phyloP scores from a whole-genome alignment of 192 early-diverging fungal genomes.

The Piromyces sp. region DNA sequence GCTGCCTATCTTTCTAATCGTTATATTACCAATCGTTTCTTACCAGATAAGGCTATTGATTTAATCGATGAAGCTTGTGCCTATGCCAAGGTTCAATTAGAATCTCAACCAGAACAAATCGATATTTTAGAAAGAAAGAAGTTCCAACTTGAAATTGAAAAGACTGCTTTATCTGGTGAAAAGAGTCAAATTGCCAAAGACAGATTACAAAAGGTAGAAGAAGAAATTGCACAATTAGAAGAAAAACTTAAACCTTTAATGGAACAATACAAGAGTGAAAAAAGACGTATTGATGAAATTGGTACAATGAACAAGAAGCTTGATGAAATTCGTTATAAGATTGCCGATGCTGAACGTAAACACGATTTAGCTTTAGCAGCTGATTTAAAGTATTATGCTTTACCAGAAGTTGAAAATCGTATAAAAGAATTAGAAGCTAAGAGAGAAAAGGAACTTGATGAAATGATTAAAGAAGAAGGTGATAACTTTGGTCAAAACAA shows the following conservation, averaged over 20 bases:
- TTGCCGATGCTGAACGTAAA: conserved; percentile 62
- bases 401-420: conserved; percentile 69
- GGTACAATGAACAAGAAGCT: conserved; percentile 71
- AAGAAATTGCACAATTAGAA: conserved; percentile 62
- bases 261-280: conserved; percentile 66
- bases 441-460: conserved; percentile 44
- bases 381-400: conserved; percentile 82
- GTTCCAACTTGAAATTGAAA: conserved; percentile 90
- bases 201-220: conserved; percentile 56
- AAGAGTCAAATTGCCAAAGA: conserved; percentile 66
- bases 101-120: conserved; percentile 90
- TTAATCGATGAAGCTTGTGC: conserved; percentile 92
- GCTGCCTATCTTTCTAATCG: conserved; percentile 54
- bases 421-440: conserved; percentile 53
- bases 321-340: conserved; percentile 71
- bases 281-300: conserved; percentile 73
- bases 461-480: conserved; percentile 24
- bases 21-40: conserved; percentile 61
- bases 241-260: conserved; percentile 84
- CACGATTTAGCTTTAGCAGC: conserved; percentile 76
- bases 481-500: no score
- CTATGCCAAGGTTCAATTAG: conserved; percentile 84
- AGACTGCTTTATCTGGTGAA: conserved; percentile 81
- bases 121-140: conserved; percentile 84
- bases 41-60: conserved; percentile 69